Base-by-base conservation (phyloP, 306 rosid species). In the Cucurbita moschata region DNA sequence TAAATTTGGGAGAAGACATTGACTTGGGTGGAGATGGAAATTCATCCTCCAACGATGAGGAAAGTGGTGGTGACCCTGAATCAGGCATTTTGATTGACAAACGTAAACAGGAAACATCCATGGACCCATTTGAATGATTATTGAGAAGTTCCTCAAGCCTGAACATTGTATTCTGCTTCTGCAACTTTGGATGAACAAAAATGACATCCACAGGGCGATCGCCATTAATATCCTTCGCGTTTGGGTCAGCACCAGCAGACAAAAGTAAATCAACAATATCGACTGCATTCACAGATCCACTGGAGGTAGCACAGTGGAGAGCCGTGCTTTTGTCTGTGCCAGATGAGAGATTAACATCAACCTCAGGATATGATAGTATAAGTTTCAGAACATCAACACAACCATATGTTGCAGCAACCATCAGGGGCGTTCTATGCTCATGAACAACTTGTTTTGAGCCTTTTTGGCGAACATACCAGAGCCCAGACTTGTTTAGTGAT, bases 341-440 rank as follows among this genome's bases (percentile, higher is more conserved):
- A 16, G 96, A 86, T 1, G 90, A 81, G 61, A 85, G 86, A 79
- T 92, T 88, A 2, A 89, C 92, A 72, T 85, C 92, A 75, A 66
- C 76, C 46, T 80, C 90, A 0, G 84, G 80, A 46, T 56, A 75
- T 0, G 85, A 80, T 64, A 92, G 81, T 69, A 88, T 78, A 50
- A 92, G 82, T 79, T 89, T 89, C 47, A 92, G 71, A 78, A 88
- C 80, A 77, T 89, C 89, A 21, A 89, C 19, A 79, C 95, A 88
- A 46, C 97, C 97, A 75, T 86, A 92, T 59, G 83, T 85, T 35
- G 96, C 90, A 80, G 96, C 96, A 78, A 89, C 92, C 97, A 92
- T 92, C 49, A 92, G 68, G 8, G 97, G 97, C 52, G 96, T 92
- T 83, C 92, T 80, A 73, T 85, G 83, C 77, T 86, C 96, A 1